Evolutionary conservation across 345 rosid species (phyloP).

Genomic region (Bruguiera sexangula): DNA sequence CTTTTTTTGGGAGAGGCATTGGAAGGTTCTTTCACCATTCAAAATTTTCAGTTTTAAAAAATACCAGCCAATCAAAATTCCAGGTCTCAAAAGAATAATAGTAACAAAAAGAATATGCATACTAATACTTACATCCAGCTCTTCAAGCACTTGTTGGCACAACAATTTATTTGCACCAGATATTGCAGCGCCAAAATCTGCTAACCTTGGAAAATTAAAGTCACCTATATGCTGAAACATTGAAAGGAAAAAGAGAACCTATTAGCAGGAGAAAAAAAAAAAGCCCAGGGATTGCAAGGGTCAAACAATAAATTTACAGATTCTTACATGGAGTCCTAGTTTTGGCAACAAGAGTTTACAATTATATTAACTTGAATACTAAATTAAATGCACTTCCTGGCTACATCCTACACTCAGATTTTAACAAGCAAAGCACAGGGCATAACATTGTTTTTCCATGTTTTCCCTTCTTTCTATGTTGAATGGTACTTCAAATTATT

Average conservation of each 20-base stretch:
- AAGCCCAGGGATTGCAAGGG: background rate
- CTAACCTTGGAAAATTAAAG: constrained; percentile 79
- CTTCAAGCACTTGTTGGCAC: constrained; percentile 91
- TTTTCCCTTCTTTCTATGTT: background rate
- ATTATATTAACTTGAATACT: no score
- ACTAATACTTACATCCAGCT: constrained; percentile 77
- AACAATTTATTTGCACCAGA: constrained; percentile 87
- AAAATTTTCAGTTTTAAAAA: no score
- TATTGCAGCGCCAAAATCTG: constrained; percentile 99
- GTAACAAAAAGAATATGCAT: constrained; percentile 4
- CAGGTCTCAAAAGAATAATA: no score
- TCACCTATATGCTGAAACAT: constrained; percentile 84
- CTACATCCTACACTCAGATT: background rate
- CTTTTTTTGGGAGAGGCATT: no score
- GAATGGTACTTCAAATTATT: background rate
- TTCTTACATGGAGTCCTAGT: background rate
- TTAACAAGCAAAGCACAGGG: background rate
- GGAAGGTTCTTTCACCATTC: no score
- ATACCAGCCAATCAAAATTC: no score
- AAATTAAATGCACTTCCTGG: no score
- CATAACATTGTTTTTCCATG: background rate
- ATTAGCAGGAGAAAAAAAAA: background rate
- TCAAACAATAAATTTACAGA: background rate
- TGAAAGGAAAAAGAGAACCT: constrained; percentile 4
- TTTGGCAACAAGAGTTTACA: background rate